Percentiles rank a stretch among this genome's conserved stretches.
Evolutionary conservation across 805 yeast species (phyloP).

Genomic region (Yarrowia sp.): DNA sequence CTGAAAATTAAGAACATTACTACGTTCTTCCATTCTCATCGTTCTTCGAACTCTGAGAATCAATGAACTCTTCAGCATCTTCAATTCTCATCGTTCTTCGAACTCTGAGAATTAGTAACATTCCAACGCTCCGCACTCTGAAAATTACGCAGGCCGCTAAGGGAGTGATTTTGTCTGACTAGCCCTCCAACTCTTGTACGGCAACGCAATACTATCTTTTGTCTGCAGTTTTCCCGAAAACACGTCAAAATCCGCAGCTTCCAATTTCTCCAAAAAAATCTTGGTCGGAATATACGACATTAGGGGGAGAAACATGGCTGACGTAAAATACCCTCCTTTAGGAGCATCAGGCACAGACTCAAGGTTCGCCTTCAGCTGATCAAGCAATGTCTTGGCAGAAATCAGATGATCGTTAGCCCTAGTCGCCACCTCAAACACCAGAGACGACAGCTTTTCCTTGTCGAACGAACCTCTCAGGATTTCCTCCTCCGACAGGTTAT

Average conservation of each 20-base stretch:
- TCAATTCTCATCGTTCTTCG: no score
- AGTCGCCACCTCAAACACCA: constrained; percentile 72
- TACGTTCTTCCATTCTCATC: no score
- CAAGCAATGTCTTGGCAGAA: constrained; percentile 66
- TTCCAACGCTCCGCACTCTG: no score
- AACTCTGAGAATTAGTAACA: no score
- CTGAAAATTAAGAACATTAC: no score
- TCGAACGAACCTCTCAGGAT: constrained; percentile 50
- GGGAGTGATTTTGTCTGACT: no score
- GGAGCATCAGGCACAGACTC: constrained; percentile 44
- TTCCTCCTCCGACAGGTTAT: constrained; percentile 68
- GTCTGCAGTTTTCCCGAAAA: constrained; percentile 44
- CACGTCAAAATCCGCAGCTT: constrained; percentile 70
- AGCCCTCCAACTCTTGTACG: constrained; percentile 28
- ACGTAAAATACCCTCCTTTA: constrained; percentile 52
- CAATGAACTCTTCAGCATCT: no score
- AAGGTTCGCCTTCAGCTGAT: constrained; percentile 53
- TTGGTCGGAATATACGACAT: constrained; percentile 71
- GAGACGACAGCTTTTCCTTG: constrained; percentile 59
- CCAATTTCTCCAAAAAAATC: constrained; percentile 66
- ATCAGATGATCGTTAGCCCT: constrained; percentile 81
- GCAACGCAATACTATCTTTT: constrained; percentile 18
- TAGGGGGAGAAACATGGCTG: constrained; percentile 69
- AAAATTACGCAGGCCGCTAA: no score
- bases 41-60: no score